Conservation (phyloP, 1,284 basidiomycete genomes). For the Malassezia sp. region DNA sequence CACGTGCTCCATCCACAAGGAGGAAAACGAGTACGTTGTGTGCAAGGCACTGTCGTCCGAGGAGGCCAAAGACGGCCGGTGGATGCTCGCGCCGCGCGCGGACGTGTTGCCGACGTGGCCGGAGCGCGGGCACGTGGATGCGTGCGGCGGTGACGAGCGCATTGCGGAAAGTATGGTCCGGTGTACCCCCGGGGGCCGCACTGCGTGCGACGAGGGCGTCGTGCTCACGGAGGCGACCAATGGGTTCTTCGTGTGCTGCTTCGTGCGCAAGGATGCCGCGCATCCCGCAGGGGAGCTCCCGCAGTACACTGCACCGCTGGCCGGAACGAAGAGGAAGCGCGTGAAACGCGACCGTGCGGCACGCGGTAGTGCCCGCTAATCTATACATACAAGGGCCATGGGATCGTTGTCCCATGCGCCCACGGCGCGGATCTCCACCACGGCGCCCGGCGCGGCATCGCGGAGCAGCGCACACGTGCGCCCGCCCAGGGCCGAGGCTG, state of each 20-base stretch:
- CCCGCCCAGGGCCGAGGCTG: neutral
- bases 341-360: too few relatives aligned
- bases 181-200: constrained; percentile 22
- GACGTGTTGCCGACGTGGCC: constrained; percentile 32
- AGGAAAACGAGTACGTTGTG: constrained; percentile 80
- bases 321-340: too few relatives aligned
- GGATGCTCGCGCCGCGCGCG: constrained; percentile 24
- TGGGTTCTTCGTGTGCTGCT: constrained; percentile 38
- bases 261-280: constrained; percentile 18
- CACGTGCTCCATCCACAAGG: constrained; percentile 80
- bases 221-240: constrained; percentile 25
- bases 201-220: constrained; percentile 3
- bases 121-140: constrained; percentile 20
- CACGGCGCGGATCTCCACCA: constrained; percentile 2
- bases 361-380: too few relatives aligned
- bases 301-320: too few relatives aligned
- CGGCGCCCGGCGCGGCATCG: neutral
- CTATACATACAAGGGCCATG: neutral
- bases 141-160: constrained; percentile 13
- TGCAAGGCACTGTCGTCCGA: constrained; percentile 45
- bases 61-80: constrained; percentile 22
- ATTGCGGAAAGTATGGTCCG: constrained; percentile 24
- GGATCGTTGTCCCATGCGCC: constrained; percentile 1
- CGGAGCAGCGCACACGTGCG: neutral
- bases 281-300: too few relatives aligned